Evolutionary conservation across 257 asterid genomes (phyloP), one percentile per base, ranked within the genome.

Genomic region (Solanum ahanhuiri): DNA sequence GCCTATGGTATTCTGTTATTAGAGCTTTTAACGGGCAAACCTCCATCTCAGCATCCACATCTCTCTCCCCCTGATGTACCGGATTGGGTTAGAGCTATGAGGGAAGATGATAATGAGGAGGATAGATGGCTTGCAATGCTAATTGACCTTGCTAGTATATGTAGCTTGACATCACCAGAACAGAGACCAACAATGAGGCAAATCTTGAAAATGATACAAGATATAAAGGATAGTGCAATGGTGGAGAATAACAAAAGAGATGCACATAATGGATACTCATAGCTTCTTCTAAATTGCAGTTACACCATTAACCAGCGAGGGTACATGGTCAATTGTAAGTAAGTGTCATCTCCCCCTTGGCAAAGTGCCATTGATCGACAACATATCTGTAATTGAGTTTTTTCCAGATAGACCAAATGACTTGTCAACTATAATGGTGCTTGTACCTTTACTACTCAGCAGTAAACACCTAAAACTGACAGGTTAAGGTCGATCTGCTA

Each of bases 181-280:
- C 98, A 97, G 87, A 93, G 99, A 90, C 99, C 99, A 6, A 92
- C 97, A 0, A 94, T 97, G 98, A 92, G 99, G 91, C 99, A 94
- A 70, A 96, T 94, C 37, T 86, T 97, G 95, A 95, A 93, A 92
- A 95, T 94, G 98, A 97, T 95, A 89, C 95, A 94, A 11, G 94
- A 92, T 86, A 91, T 97, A 33, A 97, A 95, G 93, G 99, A 95
- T 89, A 86, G 81, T 22, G 91, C 91, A 67, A 92, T 94, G 89
- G 94, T 95, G 88, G 98, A 92, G 88, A 94, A 93, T 84, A 82
- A 89, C 77, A 54, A 91, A 15, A 90, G 92, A 86, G 94, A 91
- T 88, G 85, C 90, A 77, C 82, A 75, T 85, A 89, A 43, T 73
- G 91, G 93, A 83, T 91, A 88, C 82, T 91, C 91, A 34, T 93